Evolutionary conservation across 2,329 filamentous ascomycete genomes (phyloP).

Genomic region (Alternaria dauci): DNA sequence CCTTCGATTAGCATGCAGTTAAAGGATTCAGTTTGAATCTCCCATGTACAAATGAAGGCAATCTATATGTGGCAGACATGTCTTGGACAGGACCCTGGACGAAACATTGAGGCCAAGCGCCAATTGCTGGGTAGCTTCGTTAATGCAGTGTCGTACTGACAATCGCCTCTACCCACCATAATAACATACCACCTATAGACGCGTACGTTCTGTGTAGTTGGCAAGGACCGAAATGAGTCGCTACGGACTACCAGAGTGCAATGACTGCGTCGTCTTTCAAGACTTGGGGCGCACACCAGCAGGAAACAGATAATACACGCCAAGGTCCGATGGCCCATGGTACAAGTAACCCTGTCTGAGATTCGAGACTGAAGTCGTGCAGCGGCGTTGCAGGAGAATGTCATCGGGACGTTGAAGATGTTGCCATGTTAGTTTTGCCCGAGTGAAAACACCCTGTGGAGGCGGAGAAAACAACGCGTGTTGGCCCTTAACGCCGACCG

Average conservation of each 20-base stretch:
- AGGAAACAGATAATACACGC: not conserved
- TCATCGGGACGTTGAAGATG: not conserved
- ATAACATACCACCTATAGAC: not conserved
- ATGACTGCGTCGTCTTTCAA: not conserved
- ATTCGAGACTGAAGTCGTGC: not conserved
- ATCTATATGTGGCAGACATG: not conserved
- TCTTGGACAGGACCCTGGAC: not conserved
- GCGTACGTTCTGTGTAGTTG: not conserved
- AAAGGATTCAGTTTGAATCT: not conserved
- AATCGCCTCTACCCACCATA: not conserved
- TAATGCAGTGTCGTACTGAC: not conserved
- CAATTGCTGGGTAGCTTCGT: not conserved
- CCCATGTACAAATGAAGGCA: not conserved
- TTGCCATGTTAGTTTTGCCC: not conserved
- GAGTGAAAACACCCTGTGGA: not conserved
- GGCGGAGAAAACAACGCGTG: constrained; percentile 6
- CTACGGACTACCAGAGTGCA: not conserved
- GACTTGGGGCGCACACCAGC: not conserved
- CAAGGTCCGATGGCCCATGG: not conserved
- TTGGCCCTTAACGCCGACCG: constrained; percentile 23
- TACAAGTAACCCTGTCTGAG: not conserved
- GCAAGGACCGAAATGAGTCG: not conserved
- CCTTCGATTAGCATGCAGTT: not conserved
- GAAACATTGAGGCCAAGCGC: not conserved
- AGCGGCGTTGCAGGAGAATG: not conserved